Conservation (phyloP, 1,284 basidiomycete species). For the Chiua sp. region DNA sequence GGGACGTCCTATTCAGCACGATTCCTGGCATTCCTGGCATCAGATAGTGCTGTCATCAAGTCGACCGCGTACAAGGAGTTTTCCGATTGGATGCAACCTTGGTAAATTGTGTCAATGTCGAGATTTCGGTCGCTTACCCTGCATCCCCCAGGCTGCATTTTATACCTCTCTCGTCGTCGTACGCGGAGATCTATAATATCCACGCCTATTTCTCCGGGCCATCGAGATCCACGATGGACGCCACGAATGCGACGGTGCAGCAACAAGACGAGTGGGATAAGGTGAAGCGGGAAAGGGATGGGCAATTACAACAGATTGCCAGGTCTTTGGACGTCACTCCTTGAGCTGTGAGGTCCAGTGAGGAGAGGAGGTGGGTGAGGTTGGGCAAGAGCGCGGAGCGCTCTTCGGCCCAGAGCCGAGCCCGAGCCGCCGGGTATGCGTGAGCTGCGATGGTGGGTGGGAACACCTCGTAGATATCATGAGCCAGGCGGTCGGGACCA, state of each 20-base stretch:
- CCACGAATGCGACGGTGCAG: conserved; percentile 47
- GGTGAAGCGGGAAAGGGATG: conserved; percentile 68
- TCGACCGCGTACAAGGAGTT: conserved; percentile 91
- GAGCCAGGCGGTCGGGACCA: too few species aligned
- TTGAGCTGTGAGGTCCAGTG: too few species aligned
- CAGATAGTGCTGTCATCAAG: conserved; percentile 89
- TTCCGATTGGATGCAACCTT: conserved; percentile 86
- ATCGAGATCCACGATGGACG: conserved; percentile 60
- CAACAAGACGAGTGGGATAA: conserved; percentile 33
- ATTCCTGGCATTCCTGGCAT: conserved; percentile 87
- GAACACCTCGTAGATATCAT: too few species aligned
- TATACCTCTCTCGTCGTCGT: conserved; percentile 86
- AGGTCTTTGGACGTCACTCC: too few species aligned
- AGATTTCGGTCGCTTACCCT: conserved; percentile 3
- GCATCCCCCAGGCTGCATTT: conserved; percentile 79
- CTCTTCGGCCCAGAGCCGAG: too few species aligned
- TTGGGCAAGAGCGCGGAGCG: too few species aligned
- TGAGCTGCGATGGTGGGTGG: too few species aligned
- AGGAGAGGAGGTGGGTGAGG: too few species aligned
- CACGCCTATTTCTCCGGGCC: conserved; percentile 90
- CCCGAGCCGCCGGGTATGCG: too few species aligned
- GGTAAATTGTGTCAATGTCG: conserved; percentile 51
- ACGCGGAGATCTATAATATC: conserved; percentile 92
- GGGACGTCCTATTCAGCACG: conserved; percentile 95
- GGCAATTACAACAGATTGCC: conserved; percentile 80